These are phyloP conservation scores for Gossypium longicalyx DNA, from an alignment of 345 rosid genomes.

Conservation along the genomic window DNA sequence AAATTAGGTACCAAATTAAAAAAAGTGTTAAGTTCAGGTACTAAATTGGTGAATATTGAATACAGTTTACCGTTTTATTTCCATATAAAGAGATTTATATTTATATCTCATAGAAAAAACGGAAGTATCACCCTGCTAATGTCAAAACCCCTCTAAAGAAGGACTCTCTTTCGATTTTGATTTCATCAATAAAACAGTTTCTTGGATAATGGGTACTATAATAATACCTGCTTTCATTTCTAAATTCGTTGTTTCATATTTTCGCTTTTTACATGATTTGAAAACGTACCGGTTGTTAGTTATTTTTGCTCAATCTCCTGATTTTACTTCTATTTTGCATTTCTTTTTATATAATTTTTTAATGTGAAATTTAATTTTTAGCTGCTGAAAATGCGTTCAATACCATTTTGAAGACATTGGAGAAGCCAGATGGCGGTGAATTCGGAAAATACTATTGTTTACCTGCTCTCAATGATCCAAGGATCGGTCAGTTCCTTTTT, in stretches of 20 bases:
- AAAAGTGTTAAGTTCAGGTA: too few relatives aligned
- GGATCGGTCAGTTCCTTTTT: conserved; percentile 48
- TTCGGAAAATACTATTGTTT: conserved; percentile 63
- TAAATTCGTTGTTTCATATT: background rate
- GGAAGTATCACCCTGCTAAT: background rate
- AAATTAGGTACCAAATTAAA: too few relatives aligned
- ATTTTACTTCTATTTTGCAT: conserved; percentile 6
- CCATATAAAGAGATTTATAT: background rate
- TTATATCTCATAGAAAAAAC: background rate
- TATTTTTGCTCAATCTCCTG: background rate
- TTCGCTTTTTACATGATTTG: background rate
- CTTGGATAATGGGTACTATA: background rate
- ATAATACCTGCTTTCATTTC: background rate
- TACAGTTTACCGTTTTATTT: background rate
- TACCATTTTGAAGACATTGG: conserved; percentile 54
- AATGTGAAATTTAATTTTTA: conserved; percentile 16
- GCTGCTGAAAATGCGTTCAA: conserved; percentile 55
- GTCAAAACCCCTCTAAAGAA: background rate
- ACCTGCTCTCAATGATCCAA: conserved; percentile 66
- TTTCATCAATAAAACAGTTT: background rate
- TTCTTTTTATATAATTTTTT: too few relatives aligned
- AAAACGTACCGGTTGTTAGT: background rate
- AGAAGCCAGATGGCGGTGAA: conserved; percentile 57
- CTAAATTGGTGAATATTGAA: too few relatives aligned
- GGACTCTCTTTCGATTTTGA: background rate